Conservation (phyloP, 495 filamentous ascomycete genomes). For the Amniculicola lignicola region DNA sequence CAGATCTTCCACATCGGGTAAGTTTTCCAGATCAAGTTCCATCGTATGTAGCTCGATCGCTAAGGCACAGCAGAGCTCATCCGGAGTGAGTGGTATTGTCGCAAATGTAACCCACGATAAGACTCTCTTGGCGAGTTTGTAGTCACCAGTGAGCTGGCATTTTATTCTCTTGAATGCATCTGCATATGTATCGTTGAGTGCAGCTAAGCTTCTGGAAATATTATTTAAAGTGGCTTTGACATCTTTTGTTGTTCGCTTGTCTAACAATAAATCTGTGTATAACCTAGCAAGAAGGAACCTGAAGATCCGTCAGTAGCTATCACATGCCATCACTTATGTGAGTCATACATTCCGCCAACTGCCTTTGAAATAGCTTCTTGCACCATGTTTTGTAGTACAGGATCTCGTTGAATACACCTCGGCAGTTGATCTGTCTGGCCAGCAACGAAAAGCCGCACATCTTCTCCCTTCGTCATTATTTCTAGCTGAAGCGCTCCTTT, state of each 20-base stretch:
- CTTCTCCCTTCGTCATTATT: constrained; percentile 17
- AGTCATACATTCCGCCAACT: constrained; percentile 9
- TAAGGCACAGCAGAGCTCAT: constrained; percentile 51
- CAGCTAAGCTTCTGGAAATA: background rate
- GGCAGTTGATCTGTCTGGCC: constrained; percentile 12
- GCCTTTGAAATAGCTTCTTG: constrained; percentile 7
- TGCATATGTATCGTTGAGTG: constrained; percentile 40
- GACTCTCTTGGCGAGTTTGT: constrained; percentile 36
- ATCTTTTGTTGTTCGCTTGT: constrained; percentile 37
- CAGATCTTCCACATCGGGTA: constrained; percentile 40
- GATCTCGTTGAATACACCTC: constrained; percentile 11
- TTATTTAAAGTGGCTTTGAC: constrained; percentile 31
- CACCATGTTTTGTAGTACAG: background rate
- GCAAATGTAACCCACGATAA: constrained; percentile 43
- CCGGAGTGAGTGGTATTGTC: constrained; percentile 40
- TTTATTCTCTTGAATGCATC: constrained; percentile 46
- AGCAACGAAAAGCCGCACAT: constrained; percentile 18
- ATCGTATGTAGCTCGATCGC: constrained; percentile 37
- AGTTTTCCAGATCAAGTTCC: constrained; percentile 44
- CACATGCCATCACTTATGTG: background rate
- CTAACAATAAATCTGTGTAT: constrained; percentile 45
- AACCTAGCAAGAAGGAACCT: constrained; percentile 55
- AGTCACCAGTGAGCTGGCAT: constrained; percentile 39
- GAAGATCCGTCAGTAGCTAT: constrained; percentile 3
- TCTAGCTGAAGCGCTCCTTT: constrained; percentile 12